phyloP scores from a whole-genome alignment of 495 filamentous ascomycete species.

The Annulohypoxylon bovei region DNA sequence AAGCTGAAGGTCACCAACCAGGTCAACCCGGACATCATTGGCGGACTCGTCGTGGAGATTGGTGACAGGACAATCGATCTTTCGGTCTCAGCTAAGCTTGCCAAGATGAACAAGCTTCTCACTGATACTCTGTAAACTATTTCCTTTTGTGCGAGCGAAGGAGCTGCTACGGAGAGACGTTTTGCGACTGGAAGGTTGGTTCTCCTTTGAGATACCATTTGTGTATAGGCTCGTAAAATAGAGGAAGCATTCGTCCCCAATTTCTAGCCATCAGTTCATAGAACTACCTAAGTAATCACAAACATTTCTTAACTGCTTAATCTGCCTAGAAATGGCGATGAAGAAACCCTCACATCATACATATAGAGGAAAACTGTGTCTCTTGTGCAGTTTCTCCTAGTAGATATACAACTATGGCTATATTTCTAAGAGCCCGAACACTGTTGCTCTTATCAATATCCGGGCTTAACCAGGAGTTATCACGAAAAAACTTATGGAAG shows the following conservation, averaged over 20 bases:
- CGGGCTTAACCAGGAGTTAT: no score
- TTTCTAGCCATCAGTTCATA: slow-evolving; percentile 31
- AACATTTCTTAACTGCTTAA: slow-evolving; percentile 1
- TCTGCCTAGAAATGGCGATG: background rate
- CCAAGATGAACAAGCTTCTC: slow-evolving; percentile 99
- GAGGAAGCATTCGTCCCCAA: slow-evolving; percentile 46
- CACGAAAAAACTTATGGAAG: no score
- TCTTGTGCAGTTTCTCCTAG: no score
- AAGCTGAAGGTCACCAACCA: slow-evolving; percentile 95
- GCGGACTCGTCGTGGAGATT: slow-evolving; percentile 94
- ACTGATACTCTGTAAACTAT: slow-evolving; percentile 86
- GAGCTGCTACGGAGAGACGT: slow-evolving; percentile 34
- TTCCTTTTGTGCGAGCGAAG: slow-evolving; percentile 39
- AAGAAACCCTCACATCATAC: background rate
- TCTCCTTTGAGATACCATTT: slow-evolving; percentile 37
- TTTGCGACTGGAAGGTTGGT: slow-evolving; percentile 43
- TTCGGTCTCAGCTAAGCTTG: slow-evolving; percentile 91
- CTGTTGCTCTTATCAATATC: no score
- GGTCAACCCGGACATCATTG: slow-evolving; percentile 94
- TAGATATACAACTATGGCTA: no score
- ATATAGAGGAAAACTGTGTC: no score
- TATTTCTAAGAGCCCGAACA: no score
- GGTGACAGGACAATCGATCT: slow-evolving; percentile 98
- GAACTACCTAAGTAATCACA: slow-evolving; percentile 34
- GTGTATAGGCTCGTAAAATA: slow-evolving; percentile 49